Base-by-base conservation (phyloP, 176 grass and related monocot genomes). In the Tillandsia fasciculata region DNA sequence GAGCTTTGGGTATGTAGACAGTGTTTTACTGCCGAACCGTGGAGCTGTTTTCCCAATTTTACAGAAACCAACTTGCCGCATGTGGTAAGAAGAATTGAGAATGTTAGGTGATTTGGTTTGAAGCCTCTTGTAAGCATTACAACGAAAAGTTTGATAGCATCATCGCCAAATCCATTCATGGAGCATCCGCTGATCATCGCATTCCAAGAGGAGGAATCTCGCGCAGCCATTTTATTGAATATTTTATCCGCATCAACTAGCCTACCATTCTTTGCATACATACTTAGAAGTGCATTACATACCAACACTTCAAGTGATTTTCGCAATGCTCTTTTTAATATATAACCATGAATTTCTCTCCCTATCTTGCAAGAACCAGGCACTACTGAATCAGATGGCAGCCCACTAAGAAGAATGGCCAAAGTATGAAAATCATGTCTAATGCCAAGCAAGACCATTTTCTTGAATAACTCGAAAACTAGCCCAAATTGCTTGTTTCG, bases 31-130 rank as follows among this genome's bases (percentile, higher is more conserved):
- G 73, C 48, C 11, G 26, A 66, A 1, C 14, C 63, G 22, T 75
- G 73, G 42, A 75, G 7, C 49, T 75, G 63, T 50, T 53, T 75
- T 51, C 73, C 73, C 48, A 75, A 33, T 53, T 75, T 50, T 11
- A 75, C 2, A 63, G 63, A 75, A 59, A 65, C 63, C 48, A 75
- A 20, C 53, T 52, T 65, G 49, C 73, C 53, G 10, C 73, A 75
- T 49, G 49, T 63, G 17, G 73, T 65, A 47, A 75, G 59, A 66
- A 66, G 1, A 8, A 66, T 51, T 13, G 49, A 75, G 8, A 75
- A 65, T 2, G 63, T 66, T 22, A 50, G 14, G 8, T 42, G 23
- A 18, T 75, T 59, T 10, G 63, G 49, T 22, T 14, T 49, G 42
- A 75, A 66, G 5, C 48, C 73, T 53, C 53, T 48, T 27, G 5